Evolutionary conservation across 2,329 filamentous ascomycete genomes (phyloP).

Genomic region (Diaporthe amygdali): DNA sequence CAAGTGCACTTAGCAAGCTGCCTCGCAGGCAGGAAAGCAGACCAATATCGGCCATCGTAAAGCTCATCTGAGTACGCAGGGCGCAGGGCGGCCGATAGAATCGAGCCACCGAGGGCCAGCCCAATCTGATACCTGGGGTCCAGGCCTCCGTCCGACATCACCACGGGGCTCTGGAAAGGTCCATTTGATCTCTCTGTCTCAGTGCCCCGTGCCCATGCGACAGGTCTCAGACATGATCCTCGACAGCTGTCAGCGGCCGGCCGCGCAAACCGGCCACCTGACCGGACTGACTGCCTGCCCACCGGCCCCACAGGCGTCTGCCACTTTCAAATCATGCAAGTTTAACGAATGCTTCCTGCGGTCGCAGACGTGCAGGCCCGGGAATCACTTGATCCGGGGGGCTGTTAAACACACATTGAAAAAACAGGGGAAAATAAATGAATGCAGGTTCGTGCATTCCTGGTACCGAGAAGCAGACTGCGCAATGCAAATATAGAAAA

Average conservation of each 20-base stretch:
- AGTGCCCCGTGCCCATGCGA: background rate
- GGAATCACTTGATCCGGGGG: background rate
- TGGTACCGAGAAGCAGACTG: background rate
- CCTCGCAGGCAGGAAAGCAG: background rate
- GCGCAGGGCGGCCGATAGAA: background rate
- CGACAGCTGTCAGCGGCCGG: background rate
- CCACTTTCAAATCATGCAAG: background rate
- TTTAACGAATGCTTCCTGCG: background rate
- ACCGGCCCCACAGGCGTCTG: background rate
- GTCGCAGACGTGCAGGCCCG: background rate
- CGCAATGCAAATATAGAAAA: slow-evolving; percentile 3
- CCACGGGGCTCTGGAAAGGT: background rate
- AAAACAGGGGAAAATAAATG: background rate
- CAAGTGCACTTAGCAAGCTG: background rate
- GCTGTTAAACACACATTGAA: background rate
- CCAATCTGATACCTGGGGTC: background rate
- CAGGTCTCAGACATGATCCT: slow-evolving; percentile 17
- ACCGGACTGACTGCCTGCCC: background rate
- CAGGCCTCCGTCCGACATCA: background rate
- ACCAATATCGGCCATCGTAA: background rate
- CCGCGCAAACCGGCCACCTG: background rate
- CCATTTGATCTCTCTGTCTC: background rate
- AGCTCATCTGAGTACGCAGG: background rate
- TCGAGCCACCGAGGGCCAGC: background rate
- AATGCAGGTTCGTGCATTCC: background rate